These are phyloP conservation scores for Daldinia vernicosa DNA, from an alignment of 495 filamentous ascomycete genomes.

Conservation along the genomic window DNA sequence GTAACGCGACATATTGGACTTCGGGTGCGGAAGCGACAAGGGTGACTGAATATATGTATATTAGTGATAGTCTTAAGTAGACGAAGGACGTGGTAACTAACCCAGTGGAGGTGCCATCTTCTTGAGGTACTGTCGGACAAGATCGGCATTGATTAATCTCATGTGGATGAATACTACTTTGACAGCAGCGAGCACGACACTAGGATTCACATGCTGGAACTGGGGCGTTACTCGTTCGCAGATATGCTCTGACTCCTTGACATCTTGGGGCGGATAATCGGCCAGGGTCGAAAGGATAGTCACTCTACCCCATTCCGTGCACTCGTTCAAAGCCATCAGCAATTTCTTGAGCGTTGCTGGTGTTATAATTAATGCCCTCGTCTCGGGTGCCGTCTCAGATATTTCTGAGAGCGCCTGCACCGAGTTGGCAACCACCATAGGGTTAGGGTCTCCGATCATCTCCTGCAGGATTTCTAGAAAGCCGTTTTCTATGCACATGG, in stretches of 20 bases:
- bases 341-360: slow-evolving; percentile 87
- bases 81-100: slow-evolving; percentile 49
- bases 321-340: slow-evolving; percentile 96
- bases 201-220: slow-evolving; percentile 98
- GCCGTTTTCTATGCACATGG: slow-evolving; percentile 93
- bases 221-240: slow-evolving; percentile 96
- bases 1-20: slow-evolving; percentile 95
- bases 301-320: slow-evolving; percentile 98
- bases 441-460: slow-evolving; percentile 95
- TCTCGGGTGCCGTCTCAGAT: slow-evolving; percentile 87
- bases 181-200: slow-evolving; percentile 94
- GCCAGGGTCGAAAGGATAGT: slow-evolving; percentile 91
- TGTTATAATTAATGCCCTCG: slow-evolving; percentile 82
- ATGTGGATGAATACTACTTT: slow-evolving; percentile 99
- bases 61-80: slow-evolving; percentile 32
- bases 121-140: slow-evolving; percentile 83
- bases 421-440: slow-evolving; percentile 98
- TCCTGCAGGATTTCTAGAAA: slow-evolving; percentile 97
- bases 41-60: slow-evolving; percentile 71
- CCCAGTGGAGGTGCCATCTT: slow-evolving; percentile 98
- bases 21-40: slow-evolving; percentile 95
- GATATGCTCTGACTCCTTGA: slow-evolving; percentile 98
- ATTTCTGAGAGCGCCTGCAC: slow-evolving; percentile 96
- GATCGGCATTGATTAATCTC: slow-evolving; percentile 79
- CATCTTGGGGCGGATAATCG: slow-evolving; percentile 83